These are phyloP conservation scores for Pisolithus tinctorius DNA, from an alignment of 768 basidiomycete genomes.

Conservation along the genomic window DNA sequence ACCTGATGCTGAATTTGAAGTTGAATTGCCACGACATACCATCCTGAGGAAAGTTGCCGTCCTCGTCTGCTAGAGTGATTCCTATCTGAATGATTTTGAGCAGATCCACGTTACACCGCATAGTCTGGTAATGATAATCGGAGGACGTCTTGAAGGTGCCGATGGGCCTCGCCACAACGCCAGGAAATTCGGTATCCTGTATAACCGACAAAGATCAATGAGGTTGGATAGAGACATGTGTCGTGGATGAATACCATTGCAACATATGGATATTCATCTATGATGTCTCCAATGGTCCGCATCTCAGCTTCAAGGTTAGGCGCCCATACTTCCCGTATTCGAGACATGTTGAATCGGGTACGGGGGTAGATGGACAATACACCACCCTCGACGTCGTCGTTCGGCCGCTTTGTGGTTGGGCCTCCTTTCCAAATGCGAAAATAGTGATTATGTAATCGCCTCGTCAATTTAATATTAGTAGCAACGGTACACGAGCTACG, in stretches of 20 bases:
- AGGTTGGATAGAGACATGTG: conserved; percentile 7
- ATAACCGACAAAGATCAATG: conserved; percentile 1
- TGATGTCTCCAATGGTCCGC: conserved; percentile 75
- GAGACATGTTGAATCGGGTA: conserved; percentile 44
- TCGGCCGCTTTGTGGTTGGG: too few species aligned
- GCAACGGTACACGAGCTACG: not conserved
- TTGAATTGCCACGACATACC: conserved; percentile 99
- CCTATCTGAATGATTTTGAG: conserved; percentile 98
- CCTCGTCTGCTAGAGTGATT: conserved; percentile 88
- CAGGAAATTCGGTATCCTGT: conserved; percentile 98
- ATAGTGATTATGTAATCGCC: conserved; percentile 21
- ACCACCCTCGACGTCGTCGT: too few species aligned
- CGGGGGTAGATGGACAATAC: not conserved
- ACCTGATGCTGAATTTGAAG: conserved; percentile 89
- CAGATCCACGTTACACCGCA: conserved; percentile 98
- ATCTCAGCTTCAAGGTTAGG: conserved; percentile 92
- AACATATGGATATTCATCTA: conserved; percentile 89
- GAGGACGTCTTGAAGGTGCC: conserved; percentile 94
- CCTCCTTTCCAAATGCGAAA: not conserved
- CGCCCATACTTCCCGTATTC: conserved; percentile 94
- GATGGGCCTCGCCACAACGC: conserved; percentile 95
- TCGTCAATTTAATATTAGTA: not conserved
- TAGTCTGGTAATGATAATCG: conserved; percentile 99
- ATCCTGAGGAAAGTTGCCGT: conserved; percentile 87
- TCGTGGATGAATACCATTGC: conserved; percentile 68